phyloP scores from a whole-genome alignment of 805 yeast genomes.

The Saccharomycopsis sp. region DNA sequence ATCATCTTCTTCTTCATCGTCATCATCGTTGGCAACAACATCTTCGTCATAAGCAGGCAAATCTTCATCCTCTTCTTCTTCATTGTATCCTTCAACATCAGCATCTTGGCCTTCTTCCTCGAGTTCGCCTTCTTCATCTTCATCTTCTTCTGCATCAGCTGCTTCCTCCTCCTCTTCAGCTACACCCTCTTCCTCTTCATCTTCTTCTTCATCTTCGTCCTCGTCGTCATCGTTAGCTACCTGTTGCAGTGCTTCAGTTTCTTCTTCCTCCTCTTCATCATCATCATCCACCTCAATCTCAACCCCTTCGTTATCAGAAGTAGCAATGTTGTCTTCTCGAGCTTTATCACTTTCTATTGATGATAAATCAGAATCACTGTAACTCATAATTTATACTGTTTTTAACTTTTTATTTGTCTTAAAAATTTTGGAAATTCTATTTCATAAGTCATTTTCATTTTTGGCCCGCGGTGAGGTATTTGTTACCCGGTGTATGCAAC shows the following conservation, averaged over 20 bases:
- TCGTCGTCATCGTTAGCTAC: too few relatives aligned
- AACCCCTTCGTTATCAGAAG: constrained; percentile 1
- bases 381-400: background rate
- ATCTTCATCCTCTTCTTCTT: background rate
- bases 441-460: too few relatives aligned
- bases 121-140: constrained; percentile 7
- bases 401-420: too few relatives aligned
- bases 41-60: constrained; percentile 1
- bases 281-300: constrained; percentile 4
- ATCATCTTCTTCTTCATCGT: constrained; percentile 15
- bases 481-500: too few relatives aligned
- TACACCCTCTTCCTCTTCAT: constrained; percentile 1
- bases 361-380: constrained; percentile 13
- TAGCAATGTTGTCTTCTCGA: background rate
- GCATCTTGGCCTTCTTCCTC: constrained; percentile 5
- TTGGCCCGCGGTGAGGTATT: too few relatives aligned
- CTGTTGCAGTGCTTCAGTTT: too few relatives aligned
- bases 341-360: constrained; percentile 4
- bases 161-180: background rate
- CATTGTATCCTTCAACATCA: constrained; percentile 9
- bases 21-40: constrained; percentile 4
- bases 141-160: constrained; percentile 5
- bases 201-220: constrained; percentile 7
- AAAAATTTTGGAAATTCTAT: too few relatives aligned
- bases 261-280: background rate